A percentile compares a stretch with the other conserved stretches of the same genome.
Evolutionary conservation across 306 rosid genomes (phyloP).

Genomic region (Glycyrrhiza uralensis): DNA sequence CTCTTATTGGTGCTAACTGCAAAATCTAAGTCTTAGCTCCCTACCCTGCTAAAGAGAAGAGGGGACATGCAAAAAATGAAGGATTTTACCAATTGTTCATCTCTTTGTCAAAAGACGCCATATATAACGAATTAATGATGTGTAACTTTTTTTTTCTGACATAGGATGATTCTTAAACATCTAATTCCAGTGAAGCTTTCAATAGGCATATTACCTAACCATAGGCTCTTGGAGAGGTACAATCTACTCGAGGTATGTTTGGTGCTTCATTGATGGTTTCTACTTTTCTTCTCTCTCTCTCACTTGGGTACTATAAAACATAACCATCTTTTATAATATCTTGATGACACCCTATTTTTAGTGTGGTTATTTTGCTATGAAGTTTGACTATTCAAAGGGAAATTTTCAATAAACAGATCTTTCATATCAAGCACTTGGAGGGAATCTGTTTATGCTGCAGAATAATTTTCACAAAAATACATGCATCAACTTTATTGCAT

Average conservation of each 20-base stretch:
- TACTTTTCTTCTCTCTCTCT: background rate
- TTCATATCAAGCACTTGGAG: background rate
- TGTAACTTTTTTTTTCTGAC: slow-evolving; percentile 27
- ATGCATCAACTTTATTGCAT: background rate
- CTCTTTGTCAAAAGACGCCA: background rate
- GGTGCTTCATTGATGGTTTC: background rate
- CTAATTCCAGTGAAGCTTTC: slow-evolving; percentile 98
- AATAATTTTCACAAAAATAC: background rate
- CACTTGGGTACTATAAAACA: background rate
- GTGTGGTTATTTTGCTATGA: background rate
- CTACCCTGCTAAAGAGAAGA: background rate
- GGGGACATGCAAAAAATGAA: background rate
- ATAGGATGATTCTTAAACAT: slow-evolving; percentile 90
- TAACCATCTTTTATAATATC: background rate
- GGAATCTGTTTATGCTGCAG: background rate
- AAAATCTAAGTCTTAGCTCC: background rate
- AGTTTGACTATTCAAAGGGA: slow-evolving; percentile 1
- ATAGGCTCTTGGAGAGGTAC: slow-evolving; percentile 66
- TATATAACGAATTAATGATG: background rate
- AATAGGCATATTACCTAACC: slow-evolving; percentile 81
- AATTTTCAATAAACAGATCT: background rate
- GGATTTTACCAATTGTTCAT: background rate
- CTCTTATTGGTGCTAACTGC: background rate
- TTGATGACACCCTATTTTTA: background rate
- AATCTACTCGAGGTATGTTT: slow-evolving; percentile 74